Percentiles rank a stretch among this genome's conserved stretches.
These are phyloP conservation scores for Hanseniaspora hatyaiensis DNA, from an alignment of 805 yeast species.

Conservation along the genomic window DNA sequence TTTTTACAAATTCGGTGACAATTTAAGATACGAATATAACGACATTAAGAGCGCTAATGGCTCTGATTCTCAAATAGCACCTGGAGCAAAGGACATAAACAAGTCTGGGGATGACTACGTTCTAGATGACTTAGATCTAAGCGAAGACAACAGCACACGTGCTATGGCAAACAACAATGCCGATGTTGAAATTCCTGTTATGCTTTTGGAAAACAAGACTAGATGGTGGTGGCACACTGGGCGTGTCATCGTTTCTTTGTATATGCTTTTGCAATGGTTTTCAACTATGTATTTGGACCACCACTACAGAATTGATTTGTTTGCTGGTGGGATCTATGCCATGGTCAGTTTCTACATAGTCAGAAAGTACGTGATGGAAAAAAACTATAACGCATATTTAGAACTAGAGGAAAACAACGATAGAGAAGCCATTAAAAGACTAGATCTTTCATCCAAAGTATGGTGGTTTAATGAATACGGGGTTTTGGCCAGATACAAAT, in stretches of 20 bases:
- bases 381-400: conserved; percentile 17
- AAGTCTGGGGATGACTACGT: not conserved
- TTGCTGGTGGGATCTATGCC: conserved; percentile 46
- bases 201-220: not conserved
- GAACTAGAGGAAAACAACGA: conserved; percentile 27
- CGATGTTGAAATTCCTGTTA: not conserved
- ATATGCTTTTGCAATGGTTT: conserved; percentile 58
- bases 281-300: conserved; percentile 62
- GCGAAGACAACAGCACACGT: not conserved
- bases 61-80: no score
- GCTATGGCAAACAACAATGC: no score
- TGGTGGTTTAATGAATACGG: conserved; percentile 40
- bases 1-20: conserved; percentile 31
- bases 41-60: no score
- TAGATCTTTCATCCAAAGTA: conserved; percentile 49
- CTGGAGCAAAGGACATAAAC: not conserved
- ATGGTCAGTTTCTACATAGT: conserved; percentile 34
- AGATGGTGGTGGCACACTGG: conserved; percentile 13
- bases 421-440: conserved; percentile 42
- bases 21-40: not conserved
- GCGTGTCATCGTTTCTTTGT: conserved; percentile 31
- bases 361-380: conserved; percentile 31
- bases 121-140: not conserved
- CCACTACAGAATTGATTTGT: conserved; percentile 55
- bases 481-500: conserved; percentile 22